A percentile compares a stretch with the other conserved stretches of the same genome.
Evolutionary conservation across 345 rosid genomes (phyloP).

Genomic region (Rhodamnia rubescens): DNA sequence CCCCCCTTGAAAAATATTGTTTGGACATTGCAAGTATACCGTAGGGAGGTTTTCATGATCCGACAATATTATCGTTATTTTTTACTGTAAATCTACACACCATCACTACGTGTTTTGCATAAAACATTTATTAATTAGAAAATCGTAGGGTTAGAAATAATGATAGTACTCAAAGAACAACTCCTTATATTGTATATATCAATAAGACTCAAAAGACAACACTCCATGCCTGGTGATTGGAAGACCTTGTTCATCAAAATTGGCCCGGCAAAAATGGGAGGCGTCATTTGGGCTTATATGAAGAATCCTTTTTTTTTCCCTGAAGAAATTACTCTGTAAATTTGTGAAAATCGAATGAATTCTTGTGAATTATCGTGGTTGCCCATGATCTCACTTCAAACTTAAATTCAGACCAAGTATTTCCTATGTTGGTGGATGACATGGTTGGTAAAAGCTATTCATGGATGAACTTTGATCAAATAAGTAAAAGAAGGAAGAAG

Average conservation of each 20-base stretch:
- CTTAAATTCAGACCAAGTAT: neutral
- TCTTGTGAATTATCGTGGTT: neutral
- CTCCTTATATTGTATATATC: no score
- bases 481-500: neutral
- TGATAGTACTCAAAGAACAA: no score
- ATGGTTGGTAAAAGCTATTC: neutral
- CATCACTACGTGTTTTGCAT: no score
- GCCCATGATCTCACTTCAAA: neutral
- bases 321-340: neutral
- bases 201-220: neutral
- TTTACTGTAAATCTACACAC: no score
- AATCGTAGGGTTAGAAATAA: no score
- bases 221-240: neutral
- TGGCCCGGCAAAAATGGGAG: no score
- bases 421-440: neutral
- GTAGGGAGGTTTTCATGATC: no score
- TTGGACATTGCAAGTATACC: no score
- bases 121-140: no score
- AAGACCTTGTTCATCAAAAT: neutral
- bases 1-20: neutral
- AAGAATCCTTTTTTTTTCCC: neutral
- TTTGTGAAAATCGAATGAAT: neutral
- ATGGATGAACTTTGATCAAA: neutral
- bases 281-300: neutral
- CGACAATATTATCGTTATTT: no score